A percentile compares a stretch with the other conserved stretches of the same genome.
Conservation (phyloP, 1,139 yeast genomes). For the Pichia sp. region DNA sequence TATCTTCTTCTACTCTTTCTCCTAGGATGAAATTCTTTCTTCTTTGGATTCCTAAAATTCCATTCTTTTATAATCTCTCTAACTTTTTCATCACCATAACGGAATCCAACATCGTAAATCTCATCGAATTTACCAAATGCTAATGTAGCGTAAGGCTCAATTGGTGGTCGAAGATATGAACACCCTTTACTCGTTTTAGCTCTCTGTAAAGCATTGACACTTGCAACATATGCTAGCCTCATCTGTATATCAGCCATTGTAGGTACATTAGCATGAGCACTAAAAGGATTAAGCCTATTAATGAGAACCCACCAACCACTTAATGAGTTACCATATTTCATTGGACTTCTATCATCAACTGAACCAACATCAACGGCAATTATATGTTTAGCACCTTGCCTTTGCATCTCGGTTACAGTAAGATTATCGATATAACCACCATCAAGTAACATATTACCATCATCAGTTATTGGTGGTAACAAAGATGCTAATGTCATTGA, state of each 20-base stretch:
- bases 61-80: conserved; percentile 47
- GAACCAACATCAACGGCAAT: conserved; percentile 98
- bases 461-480: conserved; percentile 80
- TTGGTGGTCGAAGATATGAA: conserved; percentile 88
- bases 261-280: conserved; percentile 81
- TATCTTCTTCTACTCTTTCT: conserved; percentile 47
- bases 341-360: conserved; percentile 83
- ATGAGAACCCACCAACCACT: conserved; percentile 89
- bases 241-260: conserved; percentile 93
- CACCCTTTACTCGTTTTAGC: conserved; percentile 86
- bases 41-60: conserved; percentile 31
- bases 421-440: conserved; percentile 95
- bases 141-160: conserved; percentile 82
- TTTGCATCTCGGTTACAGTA: conserved; percentile 86
- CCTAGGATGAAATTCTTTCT: conserved; percentile 23
- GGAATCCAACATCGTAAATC: conserved; percentile 72
- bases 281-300: conserved; percentile 88
- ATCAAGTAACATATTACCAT: conserved; percentile 88
- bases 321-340: conserved; percentile 87
- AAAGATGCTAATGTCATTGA: conserved; percentile 96
- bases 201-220: conserved; percentile 83
- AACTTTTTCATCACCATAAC: conserved; percentile 59
- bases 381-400: conserved; percentile 78
- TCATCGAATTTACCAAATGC: conserved; percentile 92
- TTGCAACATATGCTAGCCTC: conserved; percentile 88